Conservation (phyloP, 2,329 filamentous ascomycete species). For the Camillea tinctor region DNA sequence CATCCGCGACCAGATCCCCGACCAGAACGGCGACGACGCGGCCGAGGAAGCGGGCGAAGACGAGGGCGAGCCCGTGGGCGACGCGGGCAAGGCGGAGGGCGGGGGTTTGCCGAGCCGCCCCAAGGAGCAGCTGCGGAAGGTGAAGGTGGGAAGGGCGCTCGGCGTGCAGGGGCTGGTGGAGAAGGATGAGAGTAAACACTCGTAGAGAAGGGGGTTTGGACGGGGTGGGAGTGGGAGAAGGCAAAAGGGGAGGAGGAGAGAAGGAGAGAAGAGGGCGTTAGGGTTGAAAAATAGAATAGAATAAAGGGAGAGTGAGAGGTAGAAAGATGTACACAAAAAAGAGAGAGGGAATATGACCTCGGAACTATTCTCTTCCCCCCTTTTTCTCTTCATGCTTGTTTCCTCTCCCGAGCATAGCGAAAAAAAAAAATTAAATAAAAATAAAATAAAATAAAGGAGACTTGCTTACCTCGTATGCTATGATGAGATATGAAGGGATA, state of each 20-base stretch:
- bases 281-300: too few relatives aligned
- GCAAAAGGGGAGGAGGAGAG: background rate
- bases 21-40: conserved; percentile 42
- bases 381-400: too few relatives aligned
- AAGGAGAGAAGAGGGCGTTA: background rate
- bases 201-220: conserved; percentile 25
- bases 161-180: conserved; percentile 79
- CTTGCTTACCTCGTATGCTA: too few relatives aligned
- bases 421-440: too few relatives aligned
- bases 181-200: conserved; percentile 60
- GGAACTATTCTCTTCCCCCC: too few relatives aligned
- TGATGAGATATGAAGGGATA: too few relatives aligned
- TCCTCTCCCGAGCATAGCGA: too few relatives aligned
- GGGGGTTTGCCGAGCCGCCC: conserved; percentile 25
- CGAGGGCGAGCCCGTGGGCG: conserved; percentile 70
- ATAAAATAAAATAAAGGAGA: too few relatives aligned
- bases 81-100: conserved; percentile 52
- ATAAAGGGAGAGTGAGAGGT: too few relatives aligned
- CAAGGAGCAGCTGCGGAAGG: conserved; percentile 70
- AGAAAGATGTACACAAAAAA: too few relatives aligned
- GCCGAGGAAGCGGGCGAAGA: conserved; percentile 41
- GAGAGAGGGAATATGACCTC: too few relatives aligned
- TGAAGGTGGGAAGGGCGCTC: conserved; percentile 77
- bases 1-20: conserved; percentile 54
- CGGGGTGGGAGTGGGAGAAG: background rate